Evolutionary conservation across 495 filamentous ascomycete genomes (phyloP), one percentile per base, ranked within the genome.

Genomic region (Pseudomonodictys pantanalensis): DNA sequence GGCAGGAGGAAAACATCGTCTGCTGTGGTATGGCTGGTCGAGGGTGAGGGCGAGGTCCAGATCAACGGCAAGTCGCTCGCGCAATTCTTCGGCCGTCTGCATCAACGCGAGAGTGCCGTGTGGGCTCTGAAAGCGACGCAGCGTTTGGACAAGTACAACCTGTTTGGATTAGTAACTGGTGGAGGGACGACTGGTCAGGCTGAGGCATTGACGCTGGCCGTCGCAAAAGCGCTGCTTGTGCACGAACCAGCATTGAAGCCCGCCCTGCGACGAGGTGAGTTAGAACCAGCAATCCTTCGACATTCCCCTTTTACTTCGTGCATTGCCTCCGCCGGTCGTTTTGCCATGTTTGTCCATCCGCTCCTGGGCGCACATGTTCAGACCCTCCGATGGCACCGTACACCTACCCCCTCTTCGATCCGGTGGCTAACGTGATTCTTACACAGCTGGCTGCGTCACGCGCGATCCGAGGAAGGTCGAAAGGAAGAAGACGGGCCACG

Each of bases 121-220:
- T 97, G 92, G 92, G 83, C 95, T 3, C 72, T 97, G 66, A 86
- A 90, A 60, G 81, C 82, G 44, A 92, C 91, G 29, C 76, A 84
- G n/a, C 78, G 93, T 52, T 70, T 95, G 56, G 91, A 95, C 73
- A 97, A 95, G 73, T 99, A 99, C 76, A 99, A 99, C 70, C 89
- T 96, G 11, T 99, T 88, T 87, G 90, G 85, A 51, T 76, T 84
- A 10, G 88, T 91, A 2, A 77, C 75, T 35, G 93, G 93, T 32
- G 93, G 93, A 55, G 93, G 93, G 63, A 85, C 84, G 23, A 99
- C 93, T 9, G 93, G 93, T 2, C 93, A 99, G 75, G 95, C 93
- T 9, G 93, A 97, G 75, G 91, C 93, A 23, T 82, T 96, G 62
- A 95, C 95, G 50, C 75, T 99, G 78, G 93, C 87, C n/a, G 80